These are phyloP conservation scores for Periconia macrospinosa DNA, from an alignment of 2,329 filamentous ascomycete genomes.

Conservation along the genomic window DNA sequence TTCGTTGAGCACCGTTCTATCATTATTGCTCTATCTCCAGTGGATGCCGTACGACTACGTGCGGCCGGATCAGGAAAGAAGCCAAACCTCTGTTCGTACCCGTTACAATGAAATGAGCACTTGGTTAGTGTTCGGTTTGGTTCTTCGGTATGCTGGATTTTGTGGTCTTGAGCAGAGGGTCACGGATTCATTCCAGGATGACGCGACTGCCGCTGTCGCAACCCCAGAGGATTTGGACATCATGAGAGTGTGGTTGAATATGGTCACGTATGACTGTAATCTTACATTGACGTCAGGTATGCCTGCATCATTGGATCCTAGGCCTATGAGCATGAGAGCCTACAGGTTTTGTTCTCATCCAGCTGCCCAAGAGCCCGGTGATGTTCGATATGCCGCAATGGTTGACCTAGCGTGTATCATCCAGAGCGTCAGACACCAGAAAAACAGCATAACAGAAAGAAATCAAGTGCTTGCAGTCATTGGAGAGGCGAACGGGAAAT, in stretches of 20 bases:
- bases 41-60: background rate
- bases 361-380: background rate
- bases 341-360: background rate
- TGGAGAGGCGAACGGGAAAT: background rate
- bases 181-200: too few relatives aligned
- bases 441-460: background rate
- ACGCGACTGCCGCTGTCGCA: too few relatives aligned
- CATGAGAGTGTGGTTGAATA: background rate
- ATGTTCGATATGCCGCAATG: background rate
- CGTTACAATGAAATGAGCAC: too few relatives aligned
- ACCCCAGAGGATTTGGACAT: background rate
- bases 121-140: too few relatives aligned
- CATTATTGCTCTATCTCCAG: background rate
- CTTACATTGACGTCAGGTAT: background rate
- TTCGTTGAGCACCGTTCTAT: background rate
- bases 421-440: background rate
- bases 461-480: background rate
- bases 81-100: background rate
- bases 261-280: conserved; percentile 1
- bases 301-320: background rate
- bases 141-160: too few relatives aligned
- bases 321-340: background rate
- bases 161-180: too few relatives aligned
- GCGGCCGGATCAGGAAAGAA: too few relatives aligned
- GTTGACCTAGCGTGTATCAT: background rate